phyloP scores from a whole-genome alignment of 495 filamentous ascomycete species.

The Tuber microsphaerosporum region DNA sequence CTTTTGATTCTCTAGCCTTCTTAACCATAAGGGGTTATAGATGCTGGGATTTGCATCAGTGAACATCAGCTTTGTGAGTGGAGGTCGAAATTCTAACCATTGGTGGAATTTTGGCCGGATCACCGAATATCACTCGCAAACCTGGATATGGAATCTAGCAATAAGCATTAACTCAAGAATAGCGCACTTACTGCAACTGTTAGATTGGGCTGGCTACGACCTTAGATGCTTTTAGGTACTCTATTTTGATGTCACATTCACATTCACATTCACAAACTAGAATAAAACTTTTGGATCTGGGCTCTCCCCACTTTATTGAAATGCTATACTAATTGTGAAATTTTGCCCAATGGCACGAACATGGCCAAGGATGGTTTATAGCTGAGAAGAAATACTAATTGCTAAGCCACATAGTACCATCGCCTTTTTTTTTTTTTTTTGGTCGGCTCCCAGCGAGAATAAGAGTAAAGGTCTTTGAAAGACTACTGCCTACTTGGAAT shows the following conservation, averaged over 20 bases:
- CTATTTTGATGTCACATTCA: not conserved
- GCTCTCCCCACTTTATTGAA: not conserved
- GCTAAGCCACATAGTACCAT: not conserved
- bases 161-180: not conserved
- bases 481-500: not conserved
- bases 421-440: not conserved
- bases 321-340: not conserved
- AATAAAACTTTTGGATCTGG: not conserved
- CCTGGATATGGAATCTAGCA: not conserved
- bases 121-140: not conserved
- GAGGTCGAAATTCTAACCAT: not conserved
- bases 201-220: not conserved
- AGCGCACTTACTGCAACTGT: not conserved
- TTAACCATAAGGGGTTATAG: not conserved
- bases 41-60: not conserved
- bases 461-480: not conserved
- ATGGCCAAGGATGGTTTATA: not conserved
- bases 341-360: not conserved
- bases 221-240: not conserved
- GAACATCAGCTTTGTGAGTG: not conserved
- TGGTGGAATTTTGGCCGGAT: not conserved
- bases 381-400: not conserved
- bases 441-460: not conserved
- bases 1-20: not conserved
- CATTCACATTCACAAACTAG: not conserved